A percentile compares a stretch with the other conserved stretches of the same genome.
Conservation (phyloP, 768 basidiomycete species). For the Boletus patriciae region DNA sequence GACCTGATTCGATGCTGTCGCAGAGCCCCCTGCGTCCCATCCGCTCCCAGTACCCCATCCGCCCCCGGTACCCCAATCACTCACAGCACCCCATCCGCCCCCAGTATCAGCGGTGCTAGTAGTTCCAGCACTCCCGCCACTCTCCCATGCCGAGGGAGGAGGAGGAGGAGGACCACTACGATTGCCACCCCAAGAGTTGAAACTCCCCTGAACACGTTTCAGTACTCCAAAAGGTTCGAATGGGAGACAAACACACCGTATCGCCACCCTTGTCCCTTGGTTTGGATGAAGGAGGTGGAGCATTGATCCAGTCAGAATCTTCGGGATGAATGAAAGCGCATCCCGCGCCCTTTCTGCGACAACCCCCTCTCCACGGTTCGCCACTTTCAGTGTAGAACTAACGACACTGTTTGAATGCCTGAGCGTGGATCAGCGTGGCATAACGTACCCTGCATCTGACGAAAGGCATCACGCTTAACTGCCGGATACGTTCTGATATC, state of each 20-base stretch:
- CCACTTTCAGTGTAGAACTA: conserved; percentile 36
- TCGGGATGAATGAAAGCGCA: conserved; percentile 35
- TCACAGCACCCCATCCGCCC: conserved; percentile 8
- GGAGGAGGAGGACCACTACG: background rate
- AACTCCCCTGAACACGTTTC: conserved; percentile 5
- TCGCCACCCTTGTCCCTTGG: conserved; percentile 17
- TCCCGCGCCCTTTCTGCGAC: conserved; percentile 15
- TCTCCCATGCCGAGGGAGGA: background rate
- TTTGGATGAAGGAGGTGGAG: conserved; percentile 8
- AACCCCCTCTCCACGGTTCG: conserved; percentile 28
- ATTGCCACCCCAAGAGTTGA: conserved; percentile 7
- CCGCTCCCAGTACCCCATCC: conserved; percentile 10
- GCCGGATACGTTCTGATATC: background rate
- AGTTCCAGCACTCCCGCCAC: background rate
- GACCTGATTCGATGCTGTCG: conserved; percentile 5
- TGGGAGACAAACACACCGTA: conserved; percentile 14
- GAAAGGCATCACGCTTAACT: conserved; percentile 21
- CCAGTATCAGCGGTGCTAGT: background rate
- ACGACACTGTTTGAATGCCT: background rate
- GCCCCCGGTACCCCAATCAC: background rate
- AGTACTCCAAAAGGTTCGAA: background rate
- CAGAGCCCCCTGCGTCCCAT: conserved; percentile 5
- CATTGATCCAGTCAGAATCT: conserved; percentile 25
- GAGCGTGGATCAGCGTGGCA: conserved; percentile 3
- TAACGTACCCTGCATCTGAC: conserved; percentile 26